Conservation (phyloP, 2,329 filamentous ascomycete genomes). For the Trichoderma asperellum region DNA sequence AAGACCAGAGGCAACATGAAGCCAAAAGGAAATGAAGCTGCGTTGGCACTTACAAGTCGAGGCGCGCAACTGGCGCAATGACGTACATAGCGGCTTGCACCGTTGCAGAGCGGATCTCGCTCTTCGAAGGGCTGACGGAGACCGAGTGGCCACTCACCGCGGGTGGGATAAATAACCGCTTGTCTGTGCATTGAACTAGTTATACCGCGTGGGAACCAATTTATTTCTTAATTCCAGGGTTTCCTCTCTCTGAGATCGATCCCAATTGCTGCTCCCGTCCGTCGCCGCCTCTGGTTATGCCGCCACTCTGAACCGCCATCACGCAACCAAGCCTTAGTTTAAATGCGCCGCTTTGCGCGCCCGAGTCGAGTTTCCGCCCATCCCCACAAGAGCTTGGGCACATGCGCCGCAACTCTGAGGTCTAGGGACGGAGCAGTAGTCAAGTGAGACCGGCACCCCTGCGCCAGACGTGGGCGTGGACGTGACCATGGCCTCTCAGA, state of each 20-base stretch:
- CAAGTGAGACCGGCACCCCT: constrained; percentile 23
- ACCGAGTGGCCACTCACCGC: constrained; percentile 12
- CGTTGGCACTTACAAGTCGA: neutral
- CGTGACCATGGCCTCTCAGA: constrained; percentile 20
- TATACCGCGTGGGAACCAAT: constrained; percentile 8
- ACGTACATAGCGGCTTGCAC: constrained; percentile 9
- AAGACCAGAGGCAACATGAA: neutral
- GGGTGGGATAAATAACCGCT: constrained; percentile 5
- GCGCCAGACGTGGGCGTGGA: neutral
- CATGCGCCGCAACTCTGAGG: constrained; percentile 9
- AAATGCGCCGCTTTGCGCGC: constrained; percentile 14
- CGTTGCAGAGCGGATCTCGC: constrained; percentile 17
- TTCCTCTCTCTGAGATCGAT: neutral
- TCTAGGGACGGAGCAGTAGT: constrained; percentile 4
- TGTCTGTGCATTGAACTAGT: constrained; percentile 1
- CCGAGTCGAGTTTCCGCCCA: constrained; percentile 2
- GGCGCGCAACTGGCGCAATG: neutral
- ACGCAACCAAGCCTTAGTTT: constrained; percentile 21
- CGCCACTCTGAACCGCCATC: constrained; percentile 19
- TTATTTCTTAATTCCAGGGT: neutral
- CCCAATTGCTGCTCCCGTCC: constrained; percentile 10
- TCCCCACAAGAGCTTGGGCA: constrained; percentile 18
- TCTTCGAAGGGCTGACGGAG: constrained; percentile 14
- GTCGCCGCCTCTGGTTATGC: neutral
- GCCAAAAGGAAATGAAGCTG: neutral